Percentiles rank a stretch among this genome's conserved stretches.
These are phyloP conservation scores for Tanacetum coccineum DNA, from an alignment of 129 eudicot genomes.

Conservation along the genomic window DNA sequence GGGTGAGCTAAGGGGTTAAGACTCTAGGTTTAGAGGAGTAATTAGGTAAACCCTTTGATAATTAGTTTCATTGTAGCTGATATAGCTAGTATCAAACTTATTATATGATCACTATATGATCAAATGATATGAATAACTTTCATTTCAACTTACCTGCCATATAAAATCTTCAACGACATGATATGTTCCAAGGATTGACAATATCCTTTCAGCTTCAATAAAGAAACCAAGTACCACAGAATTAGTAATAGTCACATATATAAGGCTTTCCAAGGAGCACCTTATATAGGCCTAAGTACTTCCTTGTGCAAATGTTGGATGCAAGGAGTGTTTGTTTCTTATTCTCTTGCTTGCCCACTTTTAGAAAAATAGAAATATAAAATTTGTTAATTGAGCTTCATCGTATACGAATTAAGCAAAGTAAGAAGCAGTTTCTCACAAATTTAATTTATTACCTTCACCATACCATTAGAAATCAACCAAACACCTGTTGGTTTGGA, in stretches of 20 bases:
- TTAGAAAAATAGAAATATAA: slow-evolving; percentile 12
- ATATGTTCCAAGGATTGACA: slow-evolving; percentile 56
- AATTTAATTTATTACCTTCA: slow-evolving; percentile 54
- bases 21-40: too few relatives aligned
- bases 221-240: slow-evolving; percentile 85
- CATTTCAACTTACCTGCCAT: slow-evolving; percentile 62
- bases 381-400: background rate
- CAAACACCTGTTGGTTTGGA: slow-evolving; percentile 74
- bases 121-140: background rate
- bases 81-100: too few relatives aligned
- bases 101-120: too few relatives aligned
- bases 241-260: slow-evolving; percentile 69
- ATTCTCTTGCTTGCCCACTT: slow-evolving; percentile 71
- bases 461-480: slow-evolving; percentile 87
- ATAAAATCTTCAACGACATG: slow-evolving; percentile 77
- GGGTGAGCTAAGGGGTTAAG: too few relatives aligned
- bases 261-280: slow-evolving; percentile 80
- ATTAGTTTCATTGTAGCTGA: too few relatives aligned
- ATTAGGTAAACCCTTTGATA: too few relatives aligned
- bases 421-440: background rate
- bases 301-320: slow-evolving; percentile 85
- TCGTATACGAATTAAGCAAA: background rate
- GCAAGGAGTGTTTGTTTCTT: slow-evolving; percentile 51
- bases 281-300: slow-evolving; percentile 85
- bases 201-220: slow-evolving; percentile 70